Percentiles rank a stretch among this genome's conserved stretches.
Evolutionary conservation across 495 filamentous ascomycete species (phyloP).

Genomic region (Penicillium argentinense): DNA sequence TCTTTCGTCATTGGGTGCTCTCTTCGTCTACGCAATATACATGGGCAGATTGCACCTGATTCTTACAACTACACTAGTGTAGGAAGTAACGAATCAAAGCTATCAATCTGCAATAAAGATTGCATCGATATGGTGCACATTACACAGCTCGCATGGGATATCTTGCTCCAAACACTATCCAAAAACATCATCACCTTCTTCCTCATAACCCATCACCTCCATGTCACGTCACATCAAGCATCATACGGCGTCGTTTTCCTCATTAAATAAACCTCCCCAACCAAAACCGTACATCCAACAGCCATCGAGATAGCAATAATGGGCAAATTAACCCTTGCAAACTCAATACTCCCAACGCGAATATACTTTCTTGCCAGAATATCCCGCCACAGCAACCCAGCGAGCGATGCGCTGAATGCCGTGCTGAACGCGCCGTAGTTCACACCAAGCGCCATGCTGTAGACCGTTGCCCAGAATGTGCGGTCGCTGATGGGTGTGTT

Average conservation of each 20-base stretch:
- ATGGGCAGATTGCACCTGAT: background rate
- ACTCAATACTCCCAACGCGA: slow-evolving; percentile 54
- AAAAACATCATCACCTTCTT: too few relatives aligned
- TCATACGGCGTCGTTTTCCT: slow-evolving; percentile 27
- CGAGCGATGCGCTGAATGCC: slow-evolving; percentile 64
- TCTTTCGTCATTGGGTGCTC: background rate
- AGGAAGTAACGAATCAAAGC: too few relatives aligned
- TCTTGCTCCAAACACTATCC: too few relatives aligned
- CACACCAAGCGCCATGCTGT: slow-evolving; percentile 66
- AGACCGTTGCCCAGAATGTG: slow-evolving; percentile 66
- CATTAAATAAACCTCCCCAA: slow-evolving; percentile 59
- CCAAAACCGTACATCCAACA: slow-evolving; percentile 56
- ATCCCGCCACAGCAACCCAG: slow-evolving; percentile 65
- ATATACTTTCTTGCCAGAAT: slow-evolving; percentile 65
- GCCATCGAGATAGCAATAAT: slow-evolving; percentile 68
- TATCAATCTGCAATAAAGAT: too few relatives aligned
- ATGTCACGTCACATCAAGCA: too few relatives aligned
- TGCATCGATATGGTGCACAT: too few relatives aligned
- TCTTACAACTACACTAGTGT: too few relatives aligned
- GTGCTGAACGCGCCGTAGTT: slow-evolving; percentile 70
- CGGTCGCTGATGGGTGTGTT: slow-evolving; percentile 49
- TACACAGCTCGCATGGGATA: too few relatives aligned
- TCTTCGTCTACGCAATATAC: background rate
- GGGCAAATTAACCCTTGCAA: slow-evolving; percentile 62
- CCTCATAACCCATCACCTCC: too few relatives aligned